Conservation (phyloP, 2,329 filamentous ascomycete species). For the Apiospora malaysiana region DNA sequence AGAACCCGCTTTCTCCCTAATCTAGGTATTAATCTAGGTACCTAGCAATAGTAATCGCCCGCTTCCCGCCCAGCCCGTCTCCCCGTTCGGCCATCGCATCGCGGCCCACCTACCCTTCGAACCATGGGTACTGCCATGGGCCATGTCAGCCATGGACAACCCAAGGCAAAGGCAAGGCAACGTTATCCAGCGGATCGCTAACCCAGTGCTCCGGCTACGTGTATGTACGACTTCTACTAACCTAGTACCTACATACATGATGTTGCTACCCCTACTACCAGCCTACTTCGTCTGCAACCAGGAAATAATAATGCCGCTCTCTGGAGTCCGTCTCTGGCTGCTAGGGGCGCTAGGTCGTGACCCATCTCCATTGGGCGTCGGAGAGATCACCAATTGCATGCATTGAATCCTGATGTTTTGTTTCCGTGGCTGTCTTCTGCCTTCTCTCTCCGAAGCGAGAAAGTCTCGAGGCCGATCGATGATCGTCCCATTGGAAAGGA, state of each 20-base stretch:
- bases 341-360: constrained; percentile 1
- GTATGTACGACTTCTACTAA: not conserved
- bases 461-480: constrained; percentile 1
- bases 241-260: too few relatives aligned
- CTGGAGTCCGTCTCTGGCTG: not conserved
- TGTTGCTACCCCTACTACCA: too few relatives aligned
- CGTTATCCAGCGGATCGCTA: constrained; percentile 5
- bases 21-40: too few relatives aligned
- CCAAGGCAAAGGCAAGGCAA: not conserved
- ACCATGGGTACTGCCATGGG: too few relatives aligned
- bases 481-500: not conserved
- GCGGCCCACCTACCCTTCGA: not conserved
- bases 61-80: not conserved
- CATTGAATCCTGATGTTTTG: constrained; percentile 1
- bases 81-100: not conserved
- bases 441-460: not conserved
- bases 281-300: not conserved
- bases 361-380: not conserved
- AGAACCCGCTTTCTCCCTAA: not conserved
- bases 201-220: not conserved
- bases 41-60: too few relatives aligned
- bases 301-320: not conserved
- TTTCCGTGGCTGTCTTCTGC: not conserved
- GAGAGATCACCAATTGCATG: constrained; percentile 1
- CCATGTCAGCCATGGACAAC: not conserved